Evolutionary conservation across 345 rosid species (phyloP).

Genomic region (Ceriops tagal): DNA sequence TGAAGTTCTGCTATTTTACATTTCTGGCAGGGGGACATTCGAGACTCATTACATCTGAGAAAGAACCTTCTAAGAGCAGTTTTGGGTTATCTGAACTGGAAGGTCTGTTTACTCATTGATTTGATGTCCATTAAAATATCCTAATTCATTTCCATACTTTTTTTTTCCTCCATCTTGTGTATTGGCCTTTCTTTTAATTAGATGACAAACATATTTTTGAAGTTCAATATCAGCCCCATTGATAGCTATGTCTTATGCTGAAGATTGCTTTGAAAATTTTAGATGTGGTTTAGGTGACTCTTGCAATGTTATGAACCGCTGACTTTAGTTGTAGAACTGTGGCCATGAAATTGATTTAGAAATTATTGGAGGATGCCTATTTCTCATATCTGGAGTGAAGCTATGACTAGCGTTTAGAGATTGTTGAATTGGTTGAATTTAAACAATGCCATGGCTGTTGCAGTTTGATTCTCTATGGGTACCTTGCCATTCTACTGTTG

Average conservation of each 20-base stretch:
- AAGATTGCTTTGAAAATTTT: neutral
- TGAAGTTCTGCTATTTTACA: slow-evolving; percentile 4
- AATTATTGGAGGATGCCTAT: neutral
- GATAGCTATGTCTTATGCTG: neutral
- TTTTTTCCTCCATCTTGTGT: neutral
- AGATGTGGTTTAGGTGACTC: slow-evolving; percentile 1
- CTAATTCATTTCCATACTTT: neutral
- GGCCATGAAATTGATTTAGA: neutral
- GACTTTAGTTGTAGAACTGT: neutral
- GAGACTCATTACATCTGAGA: slow-evolving; percentile 69
- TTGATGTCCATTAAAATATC: neutral
- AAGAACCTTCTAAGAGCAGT: slow-evolving; percentile 63
- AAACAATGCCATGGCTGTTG: neutral
- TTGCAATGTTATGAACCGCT: neutral
- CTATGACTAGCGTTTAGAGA: neutral
- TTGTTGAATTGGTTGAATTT: neutral
- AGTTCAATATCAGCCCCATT: neutral
- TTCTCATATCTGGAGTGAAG: neutral
- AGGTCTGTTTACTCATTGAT: slow-evolving; percentile 46
- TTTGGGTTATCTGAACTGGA: slow-evolving; percentile 50
- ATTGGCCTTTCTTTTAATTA: neutral
- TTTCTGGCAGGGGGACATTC: slow-evolving; percentile 66
- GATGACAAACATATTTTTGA: neutral
- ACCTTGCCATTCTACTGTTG: neutral
- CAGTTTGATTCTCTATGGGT: neutral